phyloP scores from a whole-genome alignment of 2,329 filamentous ascomycete genomes.

The Fusarium hainanense region DNA sequence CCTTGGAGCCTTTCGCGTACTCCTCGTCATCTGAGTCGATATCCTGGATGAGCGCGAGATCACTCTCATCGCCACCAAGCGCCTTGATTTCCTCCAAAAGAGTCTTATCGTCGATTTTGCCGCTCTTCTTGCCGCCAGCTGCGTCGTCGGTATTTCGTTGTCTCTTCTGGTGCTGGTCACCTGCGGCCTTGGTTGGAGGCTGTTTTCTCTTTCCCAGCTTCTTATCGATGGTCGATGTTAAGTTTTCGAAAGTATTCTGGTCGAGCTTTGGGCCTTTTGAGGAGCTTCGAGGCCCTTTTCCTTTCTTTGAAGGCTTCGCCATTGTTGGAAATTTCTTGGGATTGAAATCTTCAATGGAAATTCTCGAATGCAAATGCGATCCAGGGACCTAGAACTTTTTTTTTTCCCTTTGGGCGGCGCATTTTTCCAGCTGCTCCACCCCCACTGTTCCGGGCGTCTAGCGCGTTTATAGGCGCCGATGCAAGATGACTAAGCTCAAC shows the following conservation, averaged over 20 bases:
- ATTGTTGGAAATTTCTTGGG: constrained; percentile 37
- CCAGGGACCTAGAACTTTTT: constrained; percentile 41
- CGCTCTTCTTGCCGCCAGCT: constrained; percentile 40
- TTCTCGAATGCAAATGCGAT: constrained; percentile 27
- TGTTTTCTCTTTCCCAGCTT: constrained; percentile 62
- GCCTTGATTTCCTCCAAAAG: constrained; percentile 73
- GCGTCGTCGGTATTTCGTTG: constrained; percentile 49
- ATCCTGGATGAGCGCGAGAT: constrained; percentile 69
- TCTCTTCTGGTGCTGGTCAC: constrained; percentile 52
- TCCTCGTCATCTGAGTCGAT: constrained; percentile 57
- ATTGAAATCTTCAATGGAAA: constrained; percentile 37
- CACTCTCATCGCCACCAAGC: constrained; percentile 73
- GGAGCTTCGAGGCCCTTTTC: constrained; percentile 45
- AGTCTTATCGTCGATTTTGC: constrained; percentile 49
- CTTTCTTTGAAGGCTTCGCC: constrained; percentile 54
- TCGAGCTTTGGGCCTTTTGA: constrained; percentile 54
- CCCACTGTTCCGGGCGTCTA: constrained; percentile 33
- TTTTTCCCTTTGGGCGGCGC: constrained; percentile 23
- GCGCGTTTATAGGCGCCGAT: constrained; percentile 34
- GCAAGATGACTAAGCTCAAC: constrained; percentile 13
- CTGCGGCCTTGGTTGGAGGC: constrained; percentile 50
- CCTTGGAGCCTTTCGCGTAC: constrained; percentile 47
- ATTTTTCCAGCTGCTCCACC: constrained; percentile 36
- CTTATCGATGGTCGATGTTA: constrained; percentile 69
- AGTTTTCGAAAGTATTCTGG: constrained; percentile 60